A percentile compares a stretch with the other conserved stretches of the same genome.
Evolutionary conservation across 78 protist genomes (phyloP).

Genomic region (Tieghemostelium lacteum): DNA sequence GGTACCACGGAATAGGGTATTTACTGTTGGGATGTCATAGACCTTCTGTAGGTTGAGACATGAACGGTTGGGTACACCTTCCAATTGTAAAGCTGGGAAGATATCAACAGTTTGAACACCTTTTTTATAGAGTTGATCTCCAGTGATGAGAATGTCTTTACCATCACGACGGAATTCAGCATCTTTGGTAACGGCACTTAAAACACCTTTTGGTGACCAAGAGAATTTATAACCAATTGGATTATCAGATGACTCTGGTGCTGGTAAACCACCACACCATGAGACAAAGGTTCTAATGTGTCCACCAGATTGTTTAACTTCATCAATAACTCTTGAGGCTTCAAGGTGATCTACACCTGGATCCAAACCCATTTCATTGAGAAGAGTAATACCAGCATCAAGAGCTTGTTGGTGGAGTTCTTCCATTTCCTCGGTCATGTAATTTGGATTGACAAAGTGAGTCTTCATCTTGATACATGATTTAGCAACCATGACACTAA

Average conservation of each 20-base stretch:
- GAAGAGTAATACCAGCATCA: constrained; percentile 61
- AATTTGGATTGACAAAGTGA: constrained; percentile 79
- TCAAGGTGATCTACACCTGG: constrained; percentile 92
- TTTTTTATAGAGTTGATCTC: constrained; percentile 58
- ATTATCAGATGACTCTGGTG: constrained; percentile 89
- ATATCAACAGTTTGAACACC: constrained; percentile 71
- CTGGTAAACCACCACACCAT: constrained; percentile 93
- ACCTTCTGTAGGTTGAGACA: constrained; percentile 13
- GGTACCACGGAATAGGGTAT: constrained; percentile 83
- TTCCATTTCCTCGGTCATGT: constrained; percentile 77
- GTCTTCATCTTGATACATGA: constrained; percentile 55
- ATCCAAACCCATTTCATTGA: constrained; percentile 89
- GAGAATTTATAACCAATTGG: constrained; percentile 92
- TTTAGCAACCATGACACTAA: constrained; percentile 74
- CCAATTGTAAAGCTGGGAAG: constrained; percentile 76
- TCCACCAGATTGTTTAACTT: constrained; percentile 55
- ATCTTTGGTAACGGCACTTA: constrained; percentile 63
- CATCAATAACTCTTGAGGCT: constrained; percentile 75
- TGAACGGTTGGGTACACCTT: constrained; percentile 80
- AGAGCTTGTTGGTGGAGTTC: constrained; percentile 50
- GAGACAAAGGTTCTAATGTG: constrained; percentile 83
- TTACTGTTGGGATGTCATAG: constrained; percentile 48
- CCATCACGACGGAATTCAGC: constrained; percentile 81
- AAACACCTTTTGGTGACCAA: constrained; percentile 91
- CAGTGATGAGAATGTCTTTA: constrained; percentile 66